Base-by-base conservation (phyloP, 2,329 filamentous ascomycete species). In the Ascochyta clinopodiicola region DNA sequence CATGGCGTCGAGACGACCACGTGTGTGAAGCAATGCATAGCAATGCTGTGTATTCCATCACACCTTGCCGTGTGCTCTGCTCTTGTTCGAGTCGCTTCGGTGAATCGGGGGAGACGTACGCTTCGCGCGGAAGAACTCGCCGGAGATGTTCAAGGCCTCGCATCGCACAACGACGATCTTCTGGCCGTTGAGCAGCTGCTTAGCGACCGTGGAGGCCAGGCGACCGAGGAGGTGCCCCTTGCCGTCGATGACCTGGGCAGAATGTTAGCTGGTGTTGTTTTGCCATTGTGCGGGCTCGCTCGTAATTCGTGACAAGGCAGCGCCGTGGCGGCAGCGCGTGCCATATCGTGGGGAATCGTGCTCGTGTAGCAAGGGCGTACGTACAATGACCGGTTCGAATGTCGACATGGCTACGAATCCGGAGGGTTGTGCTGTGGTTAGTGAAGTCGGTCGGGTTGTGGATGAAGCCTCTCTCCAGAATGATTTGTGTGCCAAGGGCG, bases 121-220 rank as follows among this genome's bases (percentile, higher is more conserved):
- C 90, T 99, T 99, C 74, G 94, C 89, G 82, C 95, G 92, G 91
- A 99, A 99, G 91, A 99, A 99, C 87, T 98, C 95, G 85, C 95
- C 95, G 73, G 95, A 99, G 88, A 99, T 99, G 89, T 99, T 99
- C 82, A 99, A 88, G 76, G 92, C 92, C 86, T 99, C 95, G 84
- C 91, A 96, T 86, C 95, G 92, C 80, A 99, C 95, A 75, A 99
- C 86, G 77, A 98, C 94, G 80, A 99, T 96, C 90, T 98, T 98
- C 86, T 98, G 94, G 80, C 94, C 94, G 83, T 89, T 96, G 75
- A 98, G 91, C 78, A 98, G 89, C 87, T 98, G 94, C 90, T 98
- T 98, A 81, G 94, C 94, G 78, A 98, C 92, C 79, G 92, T 96
- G 81, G 88, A 92, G 84, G 94, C 94, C 81, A 99, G 89, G 82